A percentile compares a stretch with the other conserved stretches of the same genome.
phyloP scores from a whole-genome alignment of 2,329 filamentous ascomycete species.

The Penicillium sp. region DNA sequence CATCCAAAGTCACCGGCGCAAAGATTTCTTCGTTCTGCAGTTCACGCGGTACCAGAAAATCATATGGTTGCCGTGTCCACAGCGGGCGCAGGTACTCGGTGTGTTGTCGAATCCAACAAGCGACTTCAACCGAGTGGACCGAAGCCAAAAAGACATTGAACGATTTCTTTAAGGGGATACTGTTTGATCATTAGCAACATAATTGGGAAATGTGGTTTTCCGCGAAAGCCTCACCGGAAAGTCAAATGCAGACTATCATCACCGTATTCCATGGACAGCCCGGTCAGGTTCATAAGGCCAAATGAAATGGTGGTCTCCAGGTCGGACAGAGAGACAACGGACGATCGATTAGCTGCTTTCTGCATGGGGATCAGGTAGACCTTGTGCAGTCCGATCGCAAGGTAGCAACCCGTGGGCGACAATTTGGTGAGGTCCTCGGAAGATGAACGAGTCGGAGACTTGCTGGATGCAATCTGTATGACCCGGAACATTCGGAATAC shows the following conservation, averaged over 20 bases:
- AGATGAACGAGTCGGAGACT: constrained; percentile 61
- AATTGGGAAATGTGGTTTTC: background rate
- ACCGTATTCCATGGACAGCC: constrained; percentile 61
- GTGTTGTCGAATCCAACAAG: constrained; percentile 63
- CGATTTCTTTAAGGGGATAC: constrained; percentile 59
- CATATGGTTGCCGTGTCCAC: constrained; percentile 67
- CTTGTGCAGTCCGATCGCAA: constrained; percentile 71
- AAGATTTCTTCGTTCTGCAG: constrained; percentile 56
- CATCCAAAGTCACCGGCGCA: constrained; percentile 53
- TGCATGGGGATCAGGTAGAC: constrained; percentile 70
- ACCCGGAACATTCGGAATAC: constrained; percentile 72
- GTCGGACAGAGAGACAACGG: constrained; percentile 58
- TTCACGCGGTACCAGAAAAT: constrained; percentile 62
- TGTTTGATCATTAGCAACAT: constrained; percentile 22
- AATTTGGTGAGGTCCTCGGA: constrained; percentile 70
- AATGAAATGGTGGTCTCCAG: constrained; percentile 59
- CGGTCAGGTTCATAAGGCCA: constrained; percentile 66
- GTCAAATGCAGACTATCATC: constrained; percentile 71
- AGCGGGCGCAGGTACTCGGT: constrained; percentile 68
- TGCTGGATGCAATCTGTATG: constrained; percentile 64
- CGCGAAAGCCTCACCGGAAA: constrained; percentile 55
- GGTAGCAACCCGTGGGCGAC: constrained; percentile 67
- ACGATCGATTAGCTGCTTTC: constrained; percentile 59
- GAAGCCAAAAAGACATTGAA: constrained; percentile 66
- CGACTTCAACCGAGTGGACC: constrained; percentile 66